These are phyloP conservation scores for Globisporangium viniferum DNA, from an alignment of 352 stramenopile genomes.

Conservation along the genomic window DNA sequence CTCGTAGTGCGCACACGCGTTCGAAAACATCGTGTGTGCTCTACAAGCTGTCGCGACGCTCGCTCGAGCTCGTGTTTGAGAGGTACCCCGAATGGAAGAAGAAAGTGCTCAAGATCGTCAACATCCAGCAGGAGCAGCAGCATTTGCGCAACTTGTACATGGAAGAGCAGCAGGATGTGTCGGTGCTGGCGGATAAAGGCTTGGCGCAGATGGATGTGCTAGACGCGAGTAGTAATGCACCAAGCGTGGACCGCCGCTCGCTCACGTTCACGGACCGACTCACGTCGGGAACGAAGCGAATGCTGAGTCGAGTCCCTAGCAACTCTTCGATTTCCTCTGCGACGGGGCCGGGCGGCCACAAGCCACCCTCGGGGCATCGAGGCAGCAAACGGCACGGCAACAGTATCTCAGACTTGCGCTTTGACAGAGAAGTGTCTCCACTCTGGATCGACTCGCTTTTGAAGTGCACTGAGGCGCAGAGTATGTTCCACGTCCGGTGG, in stretches of 20 bases:
- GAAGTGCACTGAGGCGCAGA: constrained; percentile 47
- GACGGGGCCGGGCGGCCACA: not conserved
- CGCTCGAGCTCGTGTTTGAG: constrained; percentile 60
- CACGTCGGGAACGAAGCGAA: not conserved
- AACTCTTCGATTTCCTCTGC: constrained; percentile 6
- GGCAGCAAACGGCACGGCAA: not conserved
- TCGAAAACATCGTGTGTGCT: constrained; percentile 58
- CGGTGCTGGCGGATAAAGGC: constrained; percentile 10
- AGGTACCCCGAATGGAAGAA: constrained; percentile 63
- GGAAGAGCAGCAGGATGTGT: constrained; percentile 54
- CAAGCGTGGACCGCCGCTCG: not conserved
- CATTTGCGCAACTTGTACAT: constrained; percentile 49
- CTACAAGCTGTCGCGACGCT: constrained; percentile 43
- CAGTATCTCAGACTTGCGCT: not conserved
- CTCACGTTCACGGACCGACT: not conserved
- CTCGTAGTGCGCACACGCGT: constrained; percentile 39
- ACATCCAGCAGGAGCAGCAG: constrained; percentile 43
- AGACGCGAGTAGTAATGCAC: constrained; percentile 12
- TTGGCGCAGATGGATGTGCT: constrained; percentile 13
- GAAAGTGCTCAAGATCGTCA: constrained; percentile 52
- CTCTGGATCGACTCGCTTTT: constrained; percentile 52
- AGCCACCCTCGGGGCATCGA: not conserved
- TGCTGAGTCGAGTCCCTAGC: not conserved
- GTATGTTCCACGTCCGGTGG: constrained; percentile 45
- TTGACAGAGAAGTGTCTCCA: constrained; percentile 13